Evolutionary conservation across 2,329 filamentous ascomycete genomes (phyloP), one percentile per base, ranked within the genome.

Genomic region (Aspergillus viridinutans): DNA sequence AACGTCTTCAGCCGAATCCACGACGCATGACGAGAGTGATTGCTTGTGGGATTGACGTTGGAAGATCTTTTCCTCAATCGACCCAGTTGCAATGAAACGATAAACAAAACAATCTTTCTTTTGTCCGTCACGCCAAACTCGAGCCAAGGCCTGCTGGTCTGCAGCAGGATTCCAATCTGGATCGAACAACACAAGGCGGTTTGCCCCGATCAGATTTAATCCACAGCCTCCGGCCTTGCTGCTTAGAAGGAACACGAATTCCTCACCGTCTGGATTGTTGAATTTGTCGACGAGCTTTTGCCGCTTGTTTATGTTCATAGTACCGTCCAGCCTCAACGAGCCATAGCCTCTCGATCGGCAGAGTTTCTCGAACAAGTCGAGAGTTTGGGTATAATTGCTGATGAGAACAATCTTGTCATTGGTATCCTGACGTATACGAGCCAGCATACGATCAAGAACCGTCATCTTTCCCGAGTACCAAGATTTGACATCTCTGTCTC

Each of bases 31-130:
- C 0, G 93, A 97, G 1, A 99, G 80, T 7, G 91, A 95, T 75
- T 99, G 94, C 76, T 99, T 99, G 80, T 99, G 95, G 0, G 90
- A 96, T 71, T 99, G 94, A 9, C 95, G 88, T 74, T 99, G 94
- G 78, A 99, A 99, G 65, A 99, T 97, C 78, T 99, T 99, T 75
- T 99, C 94, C 71, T 99, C 94, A 60, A 99, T 99, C 0, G 92
- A 97, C 3, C 94, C 94, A 0, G 95, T 97, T 0, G 92, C 90
- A 67, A 99, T 99, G 77, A 99, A 99, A n/a, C 94, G 90, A 74
- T 99, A 99, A 17, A 99, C 94, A 67, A 99, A 99, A 70, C 94
- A 99, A 69, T 99, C 94, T 72, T 99, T 99, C 82, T 95, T 97
- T 75, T 99, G 94, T 0, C 94, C 94, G 67, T 99, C 94, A 81